Percentiles rank a stretch among this genome's conserved stretches.
These are phyloP conservation scores for Plasmodium adleri DNA, from an alignment of 169 alveolate species.

Conservation along the genomic window DNA sequence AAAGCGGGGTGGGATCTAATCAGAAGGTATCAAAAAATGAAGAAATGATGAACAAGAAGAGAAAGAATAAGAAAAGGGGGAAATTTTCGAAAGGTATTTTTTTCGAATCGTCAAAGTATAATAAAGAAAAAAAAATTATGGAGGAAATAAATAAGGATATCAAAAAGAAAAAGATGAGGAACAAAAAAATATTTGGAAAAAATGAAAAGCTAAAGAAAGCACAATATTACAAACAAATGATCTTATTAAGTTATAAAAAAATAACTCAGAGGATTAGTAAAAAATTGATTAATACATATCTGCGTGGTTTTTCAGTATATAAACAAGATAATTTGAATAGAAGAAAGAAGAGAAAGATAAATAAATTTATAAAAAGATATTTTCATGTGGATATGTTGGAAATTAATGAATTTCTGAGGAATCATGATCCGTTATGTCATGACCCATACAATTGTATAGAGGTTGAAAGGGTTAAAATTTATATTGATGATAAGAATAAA, in stretches of 20 bases:
- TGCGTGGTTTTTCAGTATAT: not conserved
- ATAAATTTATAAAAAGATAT: slow-evolving; percentile 7
- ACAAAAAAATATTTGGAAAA: not conserved
- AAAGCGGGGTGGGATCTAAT: not conserved
- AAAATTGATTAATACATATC: slow-evolving; percentile 19
- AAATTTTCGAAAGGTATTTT: no score
- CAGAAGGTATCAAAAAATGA: not conserved
- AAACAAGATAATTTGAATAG: not conserved
- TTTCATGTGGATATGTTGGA: slow-evolving; percentile 19
- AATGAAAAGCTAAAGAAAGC: not conserved
- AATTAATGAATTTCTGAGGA: not conserved
- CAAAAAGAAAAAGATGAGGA: not conserved
- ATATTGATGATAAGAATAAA: not conserved
- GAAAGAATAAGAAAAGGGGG: no score
- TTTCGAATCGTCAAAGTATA: no score
- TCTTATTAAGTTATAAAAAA: slow-evolving; percentile 33
- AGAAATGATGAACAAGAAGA: not conserved
- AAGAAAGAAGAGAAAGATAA: slow-evolving; percentile 6
- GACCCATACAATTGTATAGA: no score
- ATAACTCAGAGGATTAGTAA: slow-evolving; percentile 50
- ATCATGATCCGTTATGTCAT: no score
- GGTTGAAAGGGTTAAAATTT: not conserved
- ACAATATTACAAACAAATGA: slow-evolving; percentile 1
- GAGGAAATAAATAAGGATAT: not conserved
- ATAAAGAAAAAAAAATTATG: no score